Evolutionary conservation across 1,284 basidiomycete species (phyloP), one percentile per base, ranked within the genome.

Genomic region (Taiwanofungus camphoratus): DNA sequence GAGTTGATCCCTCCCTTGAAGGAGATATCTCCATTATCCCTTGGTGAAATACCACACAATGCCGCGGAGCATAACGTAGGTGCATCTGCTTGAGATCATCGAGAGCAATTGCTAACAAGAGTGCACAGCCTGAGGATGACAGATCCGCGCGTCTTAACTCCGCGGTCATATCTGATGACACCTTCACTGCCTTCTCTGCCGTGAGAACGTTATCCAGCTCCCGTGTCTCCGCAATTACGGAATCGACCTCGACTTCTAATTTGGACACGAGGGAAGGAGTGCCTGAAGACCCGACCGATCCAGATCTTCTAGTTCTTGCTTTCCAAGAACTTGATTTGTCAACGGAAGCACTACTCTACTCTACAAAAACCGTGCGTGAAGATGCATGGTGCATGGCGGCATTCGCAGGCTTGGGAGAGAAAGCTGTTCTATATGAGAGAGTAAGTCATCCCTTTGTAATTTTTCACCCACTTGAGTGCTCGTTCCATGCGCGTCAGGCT

Each of bases 321-420:
- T 87, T 89, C 51, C 86, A 89, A 60, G 86, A 89, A 55, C 63
- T 88, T 2, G 86, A 89, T 57, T 66, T 80, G 1, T 87, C 85
- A 0, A 70, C 85, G 0, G 84, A 85, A 58, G 83, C 86, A 6
- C 64, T 88, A 41, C 57, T 89, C 0, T 86, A 86, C 49, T 70
- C 78, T 1, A 72, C 76, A 0, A 76, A 73, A 32, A 77, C 77
- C 0, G 52, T 65, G 5, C 73, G 74, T 49, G 86, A 87, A 55
- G 82, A 86, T 30, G 73, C 79, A 0, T 89, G 86, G 86, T 68
- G 67, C 34, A 56, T 64, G 13, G 80, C 84, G 3, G 64, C 79
- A 5, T 72, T 83, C 50, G 81, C 81, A 30, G 74, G 74, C 12
- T 64, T 89, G 7, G 86, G 84, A n/a, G 80, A 85, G 58, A 80